Conservation (phyloP, 805 yeast genomes). For the Saccharomycopsis synnaedendra region DNA sequence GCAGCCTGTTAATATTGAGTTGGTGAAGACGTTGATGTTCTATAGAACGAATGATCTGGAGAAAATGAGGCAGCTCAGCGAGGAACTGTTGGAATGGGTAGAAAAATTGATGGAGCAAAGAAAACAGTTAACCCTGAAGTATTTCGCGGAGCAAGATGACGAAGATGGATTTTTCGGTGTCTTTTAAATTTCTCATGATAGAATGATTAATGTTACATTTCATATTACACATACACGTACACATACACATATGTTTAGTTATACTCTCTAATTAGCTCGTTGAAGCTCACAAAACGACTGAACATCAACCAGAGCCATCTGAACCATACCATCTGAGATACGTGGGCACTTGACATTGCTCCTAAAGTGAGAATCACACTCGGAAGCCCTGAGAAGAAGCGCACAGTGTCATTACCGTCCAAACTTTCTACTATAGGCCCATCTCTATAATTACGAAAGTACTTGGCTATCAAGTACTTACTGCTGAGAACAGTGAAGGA, state of each 20-base stretch:
- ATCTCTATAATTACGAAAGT: neutral
- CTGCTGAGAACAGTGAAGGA: slow-evolving; percentile 13
- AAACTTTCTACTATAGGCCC: neutral
- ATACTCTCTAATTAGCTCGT: slow-evolving; percentile 38
- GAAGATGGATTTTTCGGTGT: slow-evolving; percentile 15
- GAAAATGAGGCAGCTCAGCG: too few relatives aligned
- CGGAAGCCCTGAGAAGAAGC: slow-evolving; percentile 23
- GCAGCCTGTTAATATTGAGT: too few relatives aligned
- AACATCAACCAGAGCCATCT: slow-evolving; percentile 77
- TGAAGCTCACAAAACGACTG: slow-evolving; percentile 68
- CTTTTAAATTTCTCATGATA: slow-evolving; percentile 8
- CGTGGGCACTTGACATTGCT: slow-evolving; percentile 76
- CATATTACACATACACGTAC: neutral
- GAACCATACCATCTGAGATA: slow-evolving; percentile 91
- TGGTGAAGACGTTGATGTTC: too few relatives aligned
- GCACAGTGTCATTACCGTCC: neutral
- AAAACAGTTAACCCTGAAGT: slow-evolving; percentile 6
- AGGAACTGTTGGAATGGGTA: too few relatives aligned
- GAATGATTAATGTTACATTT: too few relatives aligned
- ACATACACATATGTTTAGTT: neutral
- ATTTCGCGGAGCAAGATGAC: slow-evolving; percentile 23
- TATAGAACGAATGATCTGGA: too few relatives aligned
- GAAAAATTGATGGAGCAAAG: neutral
- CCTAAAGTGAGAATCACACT: slow-evolving; percentile 30
- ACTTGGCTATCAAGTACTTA: slow-evolving; percentile 4